Percentiles rank a stretch among this genome's conserved stretches.
Evolutionary conservation across 495 filamentous ascomycete species (phyloP).

Genomic region (Penicillium bovifimosum): DNA sequence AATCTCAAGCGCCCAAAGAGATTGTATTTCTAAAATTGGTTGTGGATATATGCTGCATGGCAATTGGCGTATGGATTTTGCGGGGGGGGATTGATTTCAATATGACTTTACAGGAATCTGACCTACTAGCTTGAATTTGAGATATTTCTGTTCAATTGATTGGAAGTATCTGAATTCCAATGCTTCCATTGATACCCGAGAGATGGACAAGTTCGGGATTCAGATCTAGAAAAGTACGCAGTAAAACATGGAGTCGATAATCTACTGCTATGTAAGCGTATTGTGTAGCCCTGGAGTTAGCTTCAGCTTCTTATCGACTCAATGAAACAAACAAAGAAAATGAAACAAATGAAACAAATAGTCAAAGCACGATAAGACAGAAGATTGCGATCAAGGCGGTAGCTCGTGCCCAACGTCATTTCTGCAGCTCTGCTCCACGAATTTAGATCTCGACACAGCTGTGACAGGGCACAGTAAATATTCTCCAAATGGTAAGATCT

Average conservation of each 20-base stretch:
- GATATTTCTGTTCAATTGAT: background rate
- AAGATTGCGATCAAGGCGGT: constrained; percentile 1
- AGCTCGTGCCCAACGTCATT: constrained; percentile 14
- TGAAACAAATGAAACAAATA: no score
- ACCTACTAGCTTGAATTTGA: constrained; percentile 1
- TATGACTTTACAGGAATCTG: constrained; percentile 8
- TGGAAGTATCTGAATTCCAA: no score
- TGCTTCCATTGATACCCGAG: no score
- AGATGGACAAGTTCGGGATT: no score
- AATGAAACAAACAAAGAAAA: no score
- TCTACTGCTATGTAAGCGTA: no score
- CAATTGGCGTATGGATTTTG: constrained; percentile 38
- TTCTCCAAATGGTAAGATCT: constrained; percentile 1
- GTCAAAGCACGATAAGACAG: background rate
- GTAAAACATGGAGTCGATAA: no score
- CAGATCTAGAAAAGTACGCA: no score
- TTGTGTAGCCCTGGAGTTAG: no score
- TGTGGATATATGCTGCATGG: constrained; percentile 40
- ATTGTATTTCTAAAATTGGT: constrained; percentile 30
- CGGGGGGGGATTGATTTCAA: constrained; percentile 15
- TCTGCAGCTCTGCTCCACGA: constrained; percentile 4
- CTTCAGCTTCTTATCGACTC: no score
- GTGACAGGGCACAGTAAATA: background rate
- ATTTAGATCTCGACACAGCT: constrained; percentile 1
- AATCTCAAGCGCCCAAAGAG: constrained; percentile 3